Base-by-base conservation (phyloP, 805 yeast genomes). In the Grigorovia humatica region DNA sequence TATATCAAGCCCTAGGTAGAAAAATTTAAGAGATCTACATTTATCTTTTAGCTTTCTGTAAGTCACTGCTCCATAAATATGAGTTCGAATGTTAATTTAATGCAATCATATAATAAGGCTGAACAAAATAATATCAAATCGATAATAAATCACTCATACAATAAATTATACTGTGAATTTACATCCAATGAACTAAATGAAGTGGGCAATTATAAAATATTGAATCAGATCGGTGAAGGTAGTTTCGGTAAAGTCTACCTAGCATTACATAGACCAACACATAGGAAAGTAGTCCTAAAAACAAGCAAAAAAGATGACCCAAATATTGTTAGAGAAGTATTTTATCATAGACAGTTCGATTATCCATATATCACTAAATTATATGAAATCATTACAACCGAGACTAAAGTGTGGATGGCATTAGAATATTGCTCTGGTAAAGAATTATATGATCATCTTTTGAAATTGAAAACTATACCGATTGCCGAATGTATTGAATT, bases 231-330 rank as follows among this genome's bases (percentile, higher is more conserved):
- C 20, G 98, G 97, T 1, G 89, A 87, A 59, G 97, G 97, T 9
- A 78, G 95, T 2, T 91, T 89, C 74, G 97, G 98, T 9, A 86
- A 85, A 62, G 96, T 89, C 1, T 93, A 84, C 64, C 70, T 91
- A 32, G 98, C 96, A 1, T 73, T 74, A 41, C 98, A 91, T 61
- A 76, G 76, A 49, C 73, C 89, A 46, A 77, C 96, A 11, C 81
- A 81, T 51, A 74, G 80, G n/a, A 82, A 79, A 62, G 86, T 91
- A 2, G 98, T 93, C 17, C 68, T 93, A 55, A 91, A 91, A 61
- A 85, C 88, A 44, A 91, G 95, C 9, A 70, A 74, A 13, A 80
- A 82, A 53, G 78, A 77, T 47, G 95, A 88, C 63, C 89, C 95
- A 35, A 88, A 90, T 61, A 76, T 91, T 20, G 95, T 90, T 42